These are phyloP conservation scores for Cruciata laevipes DNA, from an alignment of 257 asterid species.

Conservation along the genomic window DNA sequence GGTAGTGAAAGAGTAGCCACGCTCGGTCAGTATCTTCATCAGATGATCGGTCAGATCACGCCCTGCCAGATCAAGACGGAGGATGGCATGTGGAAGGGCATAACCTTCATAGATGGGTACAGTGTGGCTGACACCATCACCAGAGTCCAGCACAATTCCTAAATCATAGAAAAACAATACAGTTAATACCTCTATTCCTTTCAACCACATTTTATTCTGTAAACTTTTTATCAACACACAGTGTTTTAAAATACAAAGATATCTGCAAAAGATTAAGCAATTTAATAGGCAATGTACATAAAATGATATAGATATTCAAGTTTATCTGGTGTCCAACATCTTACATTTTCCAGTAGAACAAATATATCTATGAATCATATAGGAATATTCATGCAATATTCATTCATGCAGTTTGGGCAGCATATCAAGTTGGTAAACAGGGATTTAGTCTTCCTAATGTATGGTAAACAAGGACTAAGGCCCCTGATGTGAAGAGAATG, in stretches of 20 bases:
- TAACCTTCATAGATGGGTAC: constrained; percentile 80
- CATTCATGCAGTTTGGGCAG: not conserved
- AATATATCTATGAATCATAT: not conserved
- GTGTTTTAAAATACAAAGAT: not conserved
- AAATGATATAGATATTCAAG: not conserved
- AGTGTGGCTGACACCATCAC: constrained; percentile 84
- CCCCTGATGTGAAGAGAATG: too few species aligned
- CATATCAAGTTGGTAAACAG: not conserved
- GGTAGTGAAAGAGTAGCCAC: constrained; percentile 71
- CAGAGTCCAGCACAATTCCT: constrained; percentile 80
- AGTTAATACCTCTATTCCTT: not conserved
- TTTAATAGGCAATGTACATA: not conserved
- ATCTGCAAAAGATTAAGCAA: not conserved
- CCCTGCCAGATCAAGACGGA: constrained; percentile 74
- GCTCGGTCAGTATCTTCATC: constrained; percentile 63
- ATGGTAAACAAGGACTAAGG: too few species aligned
- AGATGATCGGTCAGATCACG: constrained; percentile 71
- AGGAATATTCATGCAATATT: not conserved
- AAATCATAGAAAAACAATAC: not conserved
- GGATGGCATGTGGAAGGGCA: constrained; percentile 75
- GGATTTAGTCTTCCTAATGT: not conserved
- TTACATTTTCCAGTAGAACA: not conserved
- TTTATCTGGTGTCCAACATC: not conserved
- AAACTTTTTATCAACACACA: not conserved
- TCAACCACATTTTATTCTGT: not conserved